Evolutionary conservation across 208 protist species (phyloP).

Genomic region (Leishmania lainsoni): DNA sequence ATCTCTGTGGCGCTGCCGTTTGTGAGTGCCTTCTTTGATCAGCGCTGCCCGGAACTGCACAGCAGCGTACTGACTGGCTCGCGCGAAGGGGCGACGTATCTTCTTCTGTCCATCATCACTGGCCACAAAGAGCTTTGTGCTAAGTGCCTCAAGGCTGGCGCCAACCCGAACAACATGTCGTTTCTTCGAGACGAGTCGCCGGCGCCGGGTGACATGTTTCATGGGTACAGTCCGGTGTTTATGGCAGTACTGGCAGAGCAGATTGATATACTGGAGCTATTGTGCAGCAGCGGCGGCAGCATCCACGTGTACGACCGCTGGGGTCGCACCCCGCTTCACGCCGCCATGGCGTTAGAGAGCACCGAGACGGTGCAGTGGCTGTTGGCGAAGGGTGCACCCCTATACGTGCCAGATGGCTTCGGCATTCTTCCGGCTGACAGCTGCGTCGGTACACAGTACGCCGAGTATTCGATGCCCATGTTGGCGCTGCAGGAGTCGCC

Average conservation of each 20-base stretch:
- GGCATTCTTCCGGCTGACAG: conserved; percentile 46
- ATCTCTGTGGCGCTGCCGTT: conserved; percentile 75
- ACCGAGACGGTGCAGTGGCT: conserved; percentile 79
- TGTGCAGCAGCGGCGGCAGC: conserved; percentile 69
- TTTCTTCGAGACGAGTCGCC: conserved; percentile 75
- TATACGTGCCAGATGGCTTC: conserved; percentile 69
- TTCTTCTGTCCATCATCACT: conserved; percentile 79
- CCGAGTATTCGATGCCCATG: conserved; percentile 60
- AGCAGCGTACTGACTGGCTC: conserved; percentile 33
- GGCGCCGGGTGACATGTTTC: conserved; percentile 74
- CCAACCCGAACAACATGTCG: conserved; percentile 87
- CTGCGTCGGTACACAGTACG: conserved; percentile 48
- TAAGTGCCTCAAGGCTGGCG: conserved; percentile 74
- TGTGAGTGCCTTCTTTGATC: conserved; percentile 74
- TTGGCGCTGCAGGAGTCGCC: conserved; percentile 49
- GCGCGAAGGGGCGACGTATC: conserved; percentile 71
- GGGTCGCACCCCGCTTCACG: conserved; percentile 85
- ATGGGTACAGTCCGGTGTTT: conserved; percentile 90
- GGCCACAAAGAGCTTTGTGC: conserved; percentile 65
- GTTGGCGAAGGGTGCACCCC: conserved; percentile 66
- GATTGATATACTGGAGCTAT: conserved; percentile 66
- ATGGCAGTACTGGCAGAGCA: conserved; percentile 80
- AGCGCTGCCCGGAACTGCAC: conserved; percentile 68
- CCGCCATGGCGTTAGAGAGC: conserved; percentile 75
- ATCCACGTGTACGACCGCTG: conserved; percentile 88